A percentile compares a stretch with the other conserved stretches of the same genome.
phyloP scores from a whole-genome alignment of 805 yeast genomes.

The Tetrapisispora iriomotensis region DNA sequence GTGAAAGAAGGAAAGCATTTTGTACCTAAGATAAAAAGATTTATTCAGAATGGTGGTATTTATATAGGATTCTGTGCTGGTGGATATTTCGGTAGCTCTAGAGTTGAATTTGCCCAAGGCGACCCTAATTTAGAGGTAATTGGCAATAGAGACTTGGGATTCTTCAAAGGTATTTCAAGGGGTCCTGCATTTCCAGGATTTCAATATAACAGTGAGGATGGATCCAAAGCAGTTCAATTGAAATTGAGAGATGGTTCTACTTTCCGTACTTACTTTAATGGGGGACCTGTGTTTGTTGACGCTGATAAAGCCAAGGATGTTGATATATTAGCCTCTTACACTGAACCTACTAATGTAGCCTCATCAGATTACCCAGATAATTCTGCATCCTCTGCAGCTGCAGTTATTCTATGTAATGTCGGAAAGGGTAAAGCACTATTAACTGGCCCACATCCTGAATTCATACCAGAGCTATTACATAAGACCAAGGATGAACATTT shows the following conservation, averaged over 20 bases:
- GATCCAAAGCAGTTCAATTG: conserved; percentile 54
- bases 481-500: conserved; percentile 27
- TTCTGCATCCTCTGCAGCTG: conserved; percentile 41
- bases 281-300: conserved; percentile 81
- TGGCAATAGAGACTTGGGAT: conserved; percentile 72
- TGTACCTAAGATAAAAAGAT: conserved; percentile 50
- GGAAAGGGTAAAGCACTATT: conserved; percentile 68
- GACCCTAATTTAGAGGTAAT: conserved; percentile 62
- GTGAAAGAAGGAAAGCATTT: conserved; percentile 62
- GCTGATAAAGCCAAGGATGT: conserved; percentile 53
- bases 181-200: conserved; percentile 83
- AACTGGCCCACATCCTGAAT: conserved; percentile 88
- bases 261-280: conserved; percentile 55
- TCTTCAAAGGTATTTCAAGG: conserved; percentile 73
- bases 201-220: conserved; percentile 62
- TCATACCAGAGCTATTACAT: conserved; percentile 44
- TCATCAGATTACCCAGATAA: conserved; percentile 26
- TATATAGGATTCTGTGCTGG: conserved; percentile 93
- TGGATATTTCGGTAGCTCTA: conserved; percentile 68
- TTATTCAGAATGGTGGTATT: conserved; percentile 66
- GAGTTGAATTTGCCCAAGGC: conserved; percentile 80
- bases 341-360: conserved; percentile 44
- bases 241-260: conserved; percentile 30
- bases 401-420: conserved; percentile 55
- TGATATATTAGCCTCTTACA: conserved; percentile 64